Evolutionary conservation across 352 stramenopile species (phyloP).

Genomic region (Pythium myriotylum): DNA sequence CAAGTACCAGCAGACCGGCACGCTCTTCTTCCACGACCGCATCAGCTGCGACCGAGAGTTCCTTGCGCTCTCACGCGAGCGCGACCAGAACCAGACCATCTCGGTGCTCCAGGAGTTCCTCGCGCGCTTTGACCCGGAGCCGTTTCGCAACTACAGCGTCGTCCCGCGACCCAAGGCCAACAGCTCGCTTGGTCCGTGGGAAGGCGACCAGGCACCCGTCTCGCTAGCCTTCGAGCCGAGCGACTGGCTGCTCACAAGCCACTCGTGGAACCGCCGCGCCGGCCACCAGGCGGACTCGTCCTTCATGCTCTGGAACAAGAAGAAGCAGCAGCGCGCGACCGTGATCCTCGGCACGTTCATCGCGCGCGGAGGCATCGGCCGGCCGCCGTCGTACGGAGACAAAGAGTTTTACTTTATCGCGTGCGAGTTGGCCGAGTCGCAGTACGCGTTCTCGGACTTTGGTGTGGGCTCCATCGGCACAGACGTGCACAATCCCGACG

Average conservation of each 20-base stretch:
- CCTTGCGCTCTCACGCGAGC: constrained; percentile 27
- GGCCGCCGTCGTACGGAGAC: constrained; percentile 63
- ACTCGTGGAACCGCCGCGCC: constrained; percentile 68
- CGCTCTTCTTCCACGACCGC: constrained; percentile 74
- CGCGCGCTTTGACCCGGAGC: constrained; percentile 38
- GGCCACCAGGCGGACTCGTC: constrained; percentile 82
- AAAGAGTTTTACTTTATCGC: constrained; percentile 82
- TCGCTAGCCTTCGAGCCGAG: constrained; percentile 39
- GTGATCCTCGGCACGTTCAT: constrained; percentile 65
- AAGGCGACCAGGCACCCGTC: constrained; percentile 21
- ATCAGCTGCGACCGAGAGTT: constrained; percentile 49
- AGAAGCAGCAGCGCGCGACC: constrained; percentile 58
- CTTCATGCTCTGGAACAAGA: constrained; percentile 76
- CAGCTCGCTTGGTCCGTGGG: constrained; percentile 27
- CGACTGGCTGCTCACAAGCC: constrained; percentile 52
- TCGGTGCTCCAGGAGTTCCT: constrained; percentile 45
- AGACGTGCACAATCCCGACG: constrained; percentile 37
- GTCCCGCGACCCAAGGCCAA: constrained; percentile 1
- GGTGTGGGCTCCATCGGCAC: constrained; percentile 52
- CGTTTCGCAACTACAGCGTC: constrained; percentile 21
- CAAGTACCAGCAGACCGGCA: constrained; percentile 59
- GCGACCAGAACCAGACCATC: constrained; percentile 18
- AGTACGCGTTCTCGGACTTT: constrained; percentile 73
- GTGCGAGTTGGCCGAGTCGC: constrained; percentile 61
- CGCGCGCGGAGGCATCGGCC: constrained; percentile 25